These are phyloP conservation scores for Calonectria multiphialidica DNA, from an alignment of 2,329 filamentous ascomycete genomes.

Conservation along the genomic window DNA sequence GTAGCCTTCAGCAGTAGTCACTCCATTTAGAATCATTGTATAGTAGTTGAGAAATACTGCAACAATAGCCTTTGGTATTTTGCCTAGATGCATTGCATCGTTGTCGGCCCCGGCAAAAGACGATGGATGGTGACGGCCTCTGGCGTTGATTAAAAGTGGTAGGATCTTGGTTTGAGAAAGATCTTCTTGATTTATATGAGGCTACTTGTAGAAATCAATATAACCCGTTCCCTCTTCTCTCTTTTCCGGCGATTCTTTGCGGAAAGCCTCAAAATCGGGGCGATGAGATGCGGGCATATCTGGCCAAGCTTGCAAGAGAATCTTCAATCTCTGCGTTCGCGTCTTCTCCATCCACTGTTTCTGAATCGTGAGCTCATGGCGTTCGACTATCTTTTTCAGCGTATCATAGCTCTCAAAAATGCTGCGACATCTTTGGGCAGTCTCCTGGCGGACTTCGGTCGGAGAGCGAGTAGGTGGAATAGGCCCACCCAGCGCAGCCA, in stretches of 20 bases:
- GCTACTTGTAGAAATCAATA: constrained; percentile 60
- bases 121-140: constrained; percentile 59
- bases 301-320: constrained; percentile 63
- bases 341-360: constrained; percentile 69
- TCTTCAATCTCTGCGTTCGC: constrained; percentile 55
- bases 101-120: constrained; percentile 62
- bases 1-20: constrained; percentile 45
- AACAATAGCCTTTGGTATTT: constrained; percentile 36
- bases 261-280: constrained; percentile 60
- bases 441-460: constrained; percentile 24
- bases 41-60: constrained; percentile 46
- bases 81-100: constrained; percentile 47
- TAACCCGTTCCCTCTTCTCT: constrained; percentile 33
- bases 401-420: constrained; percentile 51
- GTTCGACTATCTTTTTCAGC: constrained; percentile 57
- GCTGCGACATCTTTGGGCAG: constrained; percentile 17
- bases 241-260: constrained; percentile 33
- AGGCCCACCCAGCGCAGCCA: background rate
- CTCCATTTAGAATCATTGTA: constrained; percentile 51
- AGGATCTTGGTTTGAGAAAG: constrained; percentile 57
- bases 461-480: constrained; percentile 12
- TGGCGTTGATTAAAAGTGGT: constrained; percentile 63
- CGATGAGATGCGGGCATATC: constrained; percentile 62
- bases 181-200: constrained; percentile 70
- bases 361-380: constrained; percentile 63